These are phyloP conservation scores for Penicillium rolfsii DNA, from an alignment of 2,329 filamentous ascomycete genomes.

Conservation along the genomic window DNA sequence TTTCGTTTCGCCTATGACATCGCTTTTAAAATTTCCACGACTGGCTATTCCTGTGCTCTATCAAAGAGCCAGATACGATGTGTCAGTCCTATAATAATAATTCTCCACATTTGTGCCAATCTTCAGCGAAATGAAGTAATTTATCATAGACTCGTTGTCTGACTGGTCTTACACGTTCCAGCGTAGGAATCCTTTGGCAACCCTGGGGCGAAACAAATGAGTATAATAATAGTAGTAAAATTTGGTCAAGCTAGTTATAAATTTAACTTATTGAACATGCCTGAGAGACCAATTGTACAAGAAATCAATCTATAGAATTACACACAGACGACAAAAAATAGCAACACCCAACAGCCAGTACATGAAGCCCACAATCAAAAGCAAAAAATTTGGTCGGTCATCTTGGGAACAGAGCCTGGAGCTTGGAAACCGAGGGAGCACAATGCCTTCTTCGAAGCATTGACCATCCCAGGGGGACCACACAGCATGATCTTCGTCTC, in stretches of 20 bases:
- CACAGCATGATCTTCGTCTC: constrained; percentile 62
- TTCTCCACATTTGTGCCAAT: neutral
- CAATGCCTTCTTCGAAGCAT: constrained; percentile 58
- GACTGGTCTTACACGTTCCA: neutral
- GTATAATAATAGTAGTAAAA: neutral
- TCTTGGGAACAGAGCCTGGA: constrained; percentile 56
- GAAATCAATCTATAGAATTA: neutral
- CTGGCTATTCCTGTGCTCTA: no score
- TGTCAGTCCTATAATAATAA: neutral
- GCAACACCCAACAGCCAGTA: neutral
- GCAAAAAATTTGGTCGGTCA: constrained; percentile 59
- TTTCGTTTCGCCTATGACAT: neutral
- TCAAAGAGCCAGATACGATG: no score
- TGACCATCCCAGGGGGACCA: constrained; percentile 64
- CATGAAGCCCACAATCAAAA: constrained; percentile 44
- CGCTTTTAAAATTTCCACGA: neutral
- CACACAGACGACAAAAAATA: neutral
- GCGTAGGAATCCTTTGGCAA: no score
- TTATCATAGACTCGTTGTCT: neutral
- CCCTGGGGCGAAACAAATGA: no score
- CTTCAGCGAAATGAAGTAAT: neutral
- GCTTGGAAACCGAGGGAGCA: constrained; percentile 55
- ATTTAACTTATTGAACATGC: neutral
- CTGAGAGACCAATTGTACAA: neutral
- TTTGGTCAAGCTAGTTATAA: neutral